Evolutionary conservation across 768 basidiomycete genomes (phyloP), one percentile per base, ranked within the genome.

Genomic region (Rhodocollybia butyracea): DNA sequence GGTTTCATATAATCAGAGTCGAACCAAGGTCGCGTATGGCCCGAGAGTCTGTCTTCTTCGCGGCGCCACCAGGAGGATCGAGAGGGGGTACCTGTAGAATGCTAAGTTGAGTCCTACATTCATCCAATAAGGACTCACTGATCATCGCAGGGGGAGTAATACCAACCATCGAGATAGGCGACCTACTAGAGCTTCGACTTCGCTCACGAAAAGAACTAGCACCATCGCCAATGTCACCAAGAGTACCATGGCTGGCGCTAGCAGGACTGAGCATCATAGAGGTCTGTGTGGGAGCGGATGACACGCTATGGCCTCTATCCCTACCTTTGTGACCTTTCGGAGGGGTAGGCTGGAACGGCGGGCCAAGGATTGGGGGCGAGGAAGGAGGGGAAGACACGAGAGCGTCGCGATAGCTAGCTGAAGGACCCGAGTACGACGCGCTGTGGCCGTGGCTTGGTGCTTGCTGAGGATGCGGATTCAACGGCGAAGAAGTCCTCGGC

Each of bases 321-420:
- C 26, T 45, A 5, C 13, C 43, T 45, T 29, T 29, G 5, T 5
- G 30, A 45, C 5, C 8, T 29, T 45, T 45, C 26, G 26, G 26
- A 11, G 43, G 43, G 11, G 43, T 13, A 45, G 43, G 43, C n/a
- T 45, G 24, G 48, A 50, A 50, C 22, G 48, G 48, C 21, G 48
- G 32, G 22, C 48, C 48, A 3, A 50, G 22, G 2, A 30, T 21
- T 26, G 48, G 48, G 15, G 48, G 13, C 3, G 48, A 50, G 17
- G 48, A 34, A 34, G 34, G 32, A 15, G 36, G 12, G n/a, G 15
- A 36, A 5, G 32, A 24, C 21, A 38, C 22, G 17, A 34, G 48
- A 10, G 31, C 21, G 24, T 38, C 26, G 5, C 22, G 13, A 19
- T 32, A 38, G 27, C 6, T 34, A 4, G 21, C 19, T 5, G 48